Conservation (phyloP, 352 stramenopile genomes). For the Thraustotheca clavata region DNA sequence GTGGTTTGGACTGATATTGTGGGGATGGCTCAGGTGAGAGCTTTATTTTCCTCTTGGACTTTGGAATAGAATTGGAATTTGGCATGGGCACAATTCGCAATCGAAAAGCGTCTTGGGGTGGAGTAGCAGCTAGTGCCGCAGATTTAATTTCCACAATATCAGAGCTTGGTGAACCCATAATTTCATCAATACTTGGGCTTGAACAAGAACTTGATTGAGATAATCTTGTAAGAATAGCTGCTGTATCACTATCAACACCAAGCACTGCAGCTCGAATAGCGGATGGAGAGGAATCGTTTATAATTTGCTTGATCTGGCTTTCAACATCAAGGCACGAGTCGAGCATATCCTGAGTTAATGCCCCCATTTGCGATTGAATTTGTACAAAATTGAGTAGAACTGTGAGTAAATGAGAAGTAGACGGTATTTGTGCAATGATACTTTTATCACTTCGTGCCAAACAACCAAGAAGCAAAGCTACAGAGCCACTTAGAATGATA, state of each 20-base stretch:
- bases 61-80: too few relatives aligned
- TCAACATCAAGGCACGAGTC: conserved; percentile 62
- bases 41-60: too few relatives aligned
- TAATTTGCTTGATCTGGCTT: conserved; percentile 41
- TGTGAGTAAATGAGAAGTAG: conserved; percentile 40
- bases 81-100: too few relatives aligned
- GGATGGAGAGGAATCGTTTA: neutral
- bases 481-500: conserved; percentile 60
- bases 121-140: too few relatives aligned
- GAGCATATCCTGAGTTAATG: conserved; percentile 52
- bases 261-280: neutral
- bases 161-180: too few relatives aligned
- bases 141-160: too few relatives aligned
- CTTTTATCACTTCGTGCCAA: conserved; percentile 44
- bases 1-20: too few relatives aligned
- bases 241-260: neutral
- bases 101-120: too few relatives aligned
- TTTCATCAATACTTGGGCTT: too few relatives aligned
- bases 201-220: too few relatives aligned
- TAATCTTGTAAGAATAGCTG: too few relatives aligned
- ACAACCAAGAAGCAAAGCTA: conserved; percentile 57
- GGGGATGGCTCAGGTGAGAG: too few relatives aligned
- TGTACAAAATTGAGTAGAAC: conserved; percentile 53
- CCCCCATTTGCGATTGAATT: conserved; percentile 68
- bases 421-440: conserved; percentile 33